Base-by-base conservation (phyloP, 2,329 filamentous ascomycete genomes). In the Fusarium hainanense region DNA sequence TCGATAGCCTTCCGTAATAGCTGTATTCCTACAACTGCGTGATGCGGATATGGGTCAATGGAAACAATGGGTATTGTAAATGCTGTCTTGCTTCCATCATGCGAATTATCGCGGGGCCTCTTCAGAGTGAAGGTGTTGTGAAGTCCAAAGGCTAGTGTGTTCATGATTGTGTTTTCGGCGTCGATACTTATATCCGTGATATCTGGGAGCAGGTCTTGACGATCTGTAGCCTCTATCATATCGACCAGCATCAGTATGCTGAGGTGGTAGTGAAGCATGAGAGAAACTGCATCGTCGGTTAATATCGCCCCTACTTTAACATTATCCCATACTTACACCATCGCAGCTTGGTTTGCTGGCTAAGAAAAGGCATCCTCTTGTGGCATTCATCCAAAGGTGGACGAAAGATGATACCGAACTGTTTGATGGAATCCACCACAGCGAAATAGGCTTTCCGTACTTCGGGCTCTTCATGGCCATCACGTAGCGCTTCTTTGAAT, bases 201-300 rank as follows among this genome's bases (percentile, higher is more conserved):
- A 4, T 73, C 75, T 10, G 41, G 54, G 0, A 78, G 49, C 2
- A 79, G 55, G 27, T 78, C 76, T 14, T 61, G 66, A 3, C 76
- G 73, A 30, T 77, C 72, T 0, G 75, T 73, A 3, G 71, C 76
- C 34, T 78, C 75, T 20, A 78, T 75, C 4, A 74, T 72, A 27
- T 79, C 77, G 1, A 74, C 59, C 2, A 78, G 54, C 71, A 78
- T 76, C 2, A 79, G 42, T 10, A 79, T 78, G 63, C 77, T 77
- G 7, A 79, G 69, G 25, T 79, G 74, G 28, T 78, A 79, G 42
- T 79, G 77, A 13, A 79, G 68, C 77, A 78, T 78, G 1, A 78
- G 71, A 18, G 76, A 77, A 55, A 77, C 76, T 77, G 21, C 0
- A 16, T 7, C 4, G 11, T 6, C 4, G 3, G 40, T 69, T 0